Base-by-base conservation (phyloP, 176 grass and related monocot genomes). In the Juncus effusus region DNA sequence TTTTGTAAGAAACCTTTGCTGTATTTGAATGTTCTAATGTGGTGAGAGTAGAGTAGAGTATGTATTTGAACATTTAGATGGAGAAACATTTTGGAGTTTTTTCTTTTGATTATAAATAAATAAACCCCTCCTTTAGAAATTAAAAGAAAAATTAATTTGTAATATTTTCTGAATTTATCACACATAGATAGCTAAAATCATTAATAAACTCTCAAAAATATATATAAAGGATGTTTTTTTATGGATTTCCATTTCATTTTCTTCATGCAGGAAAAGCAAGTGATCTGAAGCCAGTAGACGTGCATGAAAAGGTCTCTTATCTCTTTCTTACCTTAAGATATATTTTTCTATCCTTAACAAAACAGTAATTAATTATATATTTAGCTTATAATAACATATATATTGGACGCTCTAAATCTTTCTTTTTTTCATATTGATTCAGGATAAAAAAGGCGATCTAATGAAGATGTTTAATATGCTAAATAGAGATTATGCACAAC, bases 401-500 rank as follows among this genome's bases (percentile, higher is more conserved):
- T 57, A 16, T 59, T 14, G 40, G 42, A 49, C n/a, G 11, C 15
- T 40, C 3, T 36, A 63, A n/a, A 72, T 53, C 44, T 51, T 28
- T 28, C n/a, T 28, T 28, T 28, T 28, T 28, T 28, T 28, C 19
- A 28, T 28, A 28, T 28, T 28, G 19, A 28, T 28, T 28, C 39
- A 38, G 6, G 61, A 80, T 38, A 56, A 28, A 56, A 68, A 16
- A 2, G 13, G 39, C 4, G 81, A 63, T 3, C 69, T 56, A 5
- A 49, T 59, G 8, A 19, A 81, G 70, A 11, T 91, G 64, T 67
- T 79, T 74, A 60, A 69, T 12, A 87, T 87, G 83, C 74, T 91
- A n/a, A 37, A 3, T 39, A 81, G 3, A 62, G 88, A 91, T 70
- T 91, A 91, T 80, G 3, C 51, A 9, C 13, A 1, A 9, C 19